Percentiles rank a stretch among this genome's conserved stretches.
Conservation (phyloP, 768 basidiomycete genomes). For the Tricholoma furcatifolium region DNA sequence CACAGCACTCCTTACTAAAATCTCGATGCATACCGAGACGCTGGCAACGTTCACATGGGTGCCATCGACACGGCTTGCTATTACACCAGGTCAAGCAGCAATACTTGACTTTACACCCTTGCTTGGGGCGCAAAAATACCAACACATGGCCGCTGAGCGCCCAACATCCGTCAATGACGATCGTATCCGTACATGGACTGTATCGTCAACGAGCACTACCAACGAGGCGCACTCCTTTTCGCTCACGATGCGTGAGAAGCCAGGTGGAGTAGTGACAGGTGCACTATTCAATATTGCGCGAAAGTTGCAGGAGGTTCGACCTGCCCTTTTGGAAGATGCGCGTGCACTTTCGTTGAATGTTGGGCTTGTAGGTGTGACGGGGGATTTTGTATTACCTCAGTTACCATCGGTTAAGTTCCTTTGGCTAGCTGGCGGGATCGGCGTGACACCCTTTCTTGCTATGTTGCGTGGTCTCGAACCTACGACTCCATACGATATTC, state of each 20-base stretch:
- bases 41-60: constrained; percentile 57
- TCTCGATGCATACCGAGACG: constrained; percentile 43
- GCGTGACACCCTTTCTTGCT: constrained; percentile 62
- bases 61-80: constrained; percentile 28
- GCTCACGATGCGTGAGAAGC: constrained; percentile 56
- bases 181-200: constrained; percentile 64
- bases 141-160: constrained; percentile 49
- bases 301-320: constrained; percentile 36
- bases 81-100: constrained; percentile 50
- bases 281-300: constrained; percentile 49
- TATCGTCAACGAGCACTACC: constrained; percentile 37
- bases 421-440: constrained; percentile 68
- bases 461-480: constrained; percentile 34
- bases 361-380: constrained; percentile 51
- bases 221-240: constrained; percentile 36
- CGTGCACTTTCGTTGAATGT: constrained; percentile 38
- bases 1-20: constrained; percentile 34
- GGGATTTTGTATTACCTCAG: constrained; percentile 44
- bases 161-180: constrained; percentile 55
- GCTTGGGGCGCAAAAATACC: constrained; percentile 43
- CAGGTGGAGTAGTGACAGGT: constrained; percentile 53
- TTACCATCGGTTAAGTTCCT: constrained; percentile 30
- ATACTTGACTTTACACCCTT: constrained; percentile 54
- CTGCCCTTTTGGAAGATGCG: constrained; percentile 40
- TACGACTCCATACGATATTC: constrained; percentile 34